Base-by-base conservation (phyloP, 208 protist species). In the Angomonas ambiguus region DNA sequence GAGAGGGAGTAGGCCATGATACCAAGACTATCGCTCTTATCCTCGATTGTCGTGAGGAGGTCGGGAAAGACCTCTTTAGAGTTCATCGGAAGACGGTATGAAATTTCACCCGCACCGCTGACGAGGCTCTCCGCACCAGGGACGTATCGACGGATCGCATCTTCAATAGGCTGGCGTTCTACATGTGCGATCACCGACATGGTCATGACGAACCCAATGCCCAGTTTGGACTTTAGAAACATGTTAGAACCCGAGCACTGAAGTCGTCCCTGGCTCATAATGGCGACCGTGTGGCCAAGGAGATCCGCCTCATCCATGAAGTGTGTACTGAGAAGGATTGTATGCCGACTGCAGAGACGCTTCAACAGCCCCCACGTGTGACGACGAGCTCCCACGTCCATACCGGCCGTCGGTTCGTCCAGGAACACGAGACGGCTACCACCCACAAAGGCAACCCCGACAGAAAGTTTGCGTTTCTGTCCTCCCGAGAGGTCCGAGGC, bases 291-390 rank as follows among this genome's bases (percentile, higher is more conserved):
- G 70, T 97, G 74, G 35, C 85, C 82, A 22, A 99, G 82, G 2
- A 95, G 59, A 71, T 99, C 97, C 0, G 98, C 98, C 76, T 99
- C 98, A 66, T 99, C 97, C 97, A 99, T 98, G 73, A 86, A 97
- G 73, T 98, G 97, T 25, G 94, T 97, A 53, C 79, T 88, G 34
- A 93, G 66, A 16, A 93, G 31, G 35, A 93, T 91, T 5, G 78
- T 95, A 68, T 79, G 84, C 3, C 30, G 48, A 2, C 65, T 60
- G 41, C 69, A 68, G 70, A 86, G 81, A 18, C 66, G 31, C 0
- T 79, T 65, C 65, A 92, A 71, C 33, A 97, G 67, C 25, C 79
- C 75, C 93, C 93, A 97, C 41, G 91, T 84, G 69, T 85, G 79
- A n/a, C 88, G 84, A 1, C 91, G 82, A 0, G 88, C 81, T 5